Conservation (phyloP, 768 basidiomycete genomes). For the Pisolithus sp. region DNA sequence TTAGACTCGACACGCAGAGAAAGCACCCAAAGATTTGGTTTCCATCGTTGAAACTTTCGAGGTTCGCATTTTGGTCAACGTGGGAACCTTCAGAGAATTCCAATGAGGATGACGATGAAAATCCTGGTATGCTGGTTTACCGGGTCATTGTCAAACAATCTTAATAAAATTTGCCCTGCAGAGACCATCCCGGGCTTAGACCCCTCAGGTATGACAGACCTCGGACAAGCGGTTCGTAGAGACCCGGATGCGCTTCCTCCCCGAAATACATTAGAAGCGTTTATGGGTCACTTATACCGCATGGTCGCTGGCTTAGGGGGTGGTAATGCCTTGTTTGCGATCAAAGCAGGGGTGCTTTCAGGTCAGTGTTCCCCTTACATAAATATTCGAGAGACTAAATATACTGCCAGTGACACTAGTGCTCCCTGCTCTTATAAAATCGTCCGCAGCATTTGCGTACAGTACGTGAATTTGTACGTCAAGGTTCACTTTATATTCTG, state of each 20-base stretch:
- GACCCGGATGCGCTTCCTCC: slow-evolving; percentile 77
- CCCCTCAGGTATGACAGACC: slow-evolving; percentile 36
- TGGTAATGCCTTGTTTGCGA: slow-evolving; percentile 61
- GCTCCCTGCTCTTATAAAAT: slow-evolving; percentile 52
- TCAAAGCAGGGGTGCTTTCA: slow-evolving; percentile 66
- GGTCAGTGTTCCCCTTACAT: slow-evolving; percentile 28
- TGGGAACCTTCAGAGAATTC: slow-evolving; percentile 42
- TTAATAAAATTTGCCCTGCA: slow-evolving; percentile 1
- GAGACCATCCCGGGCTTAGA: slow-evolving; percentile 57
- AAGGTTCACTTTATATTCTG: not conserved
- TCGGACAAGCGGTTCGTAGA: slow-evolving; percentile 50
- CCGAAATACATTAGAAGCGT: slow-evolving; percentile 46
- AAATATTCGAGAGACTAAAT: not conserved
- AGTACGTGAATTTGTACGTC: slow-evolving; percentile 30
- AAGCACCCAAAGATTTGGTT: slow-evolving; percentile 47
- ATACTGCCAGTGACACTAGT: slow-evolving; percentile 43
- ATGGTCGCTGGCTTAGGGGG: slow-evolving; percentile 34
- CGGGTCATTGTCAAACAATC: no score
- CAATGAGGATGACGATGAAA: slow-evolving; percentile 56
- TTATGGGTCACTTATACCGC: slow-evolving; percentile 42
- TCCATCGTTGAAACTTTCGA: slow-evolving; percentile 32
- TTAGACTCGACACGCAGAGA: slow-evolving; percentile 47
- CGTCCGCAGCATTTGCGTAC: slow-evolving; percentile 52
- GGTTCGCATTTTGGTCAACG: slow-evolving; percentile 36
- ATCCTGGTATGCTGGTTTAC: slow-evolving; percentile 40